These are phyloP conservation scores for Phytopythium chamaehyphon DNA, from an alignment of 352 stramenopile species.

Conservation along the genomic window DNA sequence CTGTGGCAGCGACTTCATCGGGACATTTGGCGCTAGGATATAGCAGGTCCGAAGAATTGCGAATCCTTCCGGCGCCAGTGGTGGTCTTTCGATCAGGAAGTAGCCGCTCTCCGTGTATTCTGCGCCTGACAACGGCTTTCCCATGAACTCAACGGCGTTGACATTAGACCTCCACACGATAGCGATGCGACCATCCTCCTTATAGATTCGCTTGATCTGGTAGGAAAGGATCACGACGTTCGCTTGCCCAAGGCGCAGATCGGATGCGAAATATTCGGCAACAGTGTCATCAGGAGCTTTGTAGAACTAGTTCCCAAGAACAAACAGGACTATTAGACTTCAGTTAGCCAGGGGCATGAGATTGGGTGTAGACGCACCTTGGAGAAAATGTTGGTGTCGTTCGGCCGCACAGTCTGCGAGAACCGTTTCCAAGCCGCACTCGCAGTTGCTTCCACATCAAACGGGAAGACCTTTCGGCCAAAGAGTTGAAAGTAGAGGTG, in stretches of 20 bases:
- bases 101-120: slow-evolving; percentile 57
- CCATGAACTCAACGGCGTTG: slow-evolving; percentile 46
- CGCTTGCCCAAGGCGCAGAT: slow-evolving; percentile 39
- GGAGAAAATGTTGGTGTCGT: slow-evolving; percentile 6
- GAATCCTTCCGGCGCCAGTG: slow-evolving; percentile 6
- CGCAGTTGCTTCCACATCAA: background rate
- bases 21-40: slow-evolving; percentile 1
- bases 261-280: slow-evolving; percentile 47
- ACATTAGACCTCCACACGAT: slow-evolving; percentile 58
- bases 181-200: slow-evolving; percentile 41
- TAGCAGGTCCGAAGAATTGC: slow-evolving; percentile 4
- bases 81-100: slow-evolving; percentile 39
- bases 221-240: slow-evolving; percentile 41
- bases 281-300: slow-evolving; percentile 34
- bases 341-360: too few relatives aligned
- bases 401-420: slow-evolving; percentile 2
- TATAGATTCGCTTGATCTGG: slow-evolving; percentile 48
- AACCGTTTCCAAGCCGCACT: slow-evolving; percentile 3
- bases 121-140: slow-evolving; percentile 27
- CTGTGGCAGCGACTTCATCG: background rate
- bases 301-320: background rate
- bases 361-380: too few relatives aligned
- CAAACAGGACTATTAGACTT: too few relatives aligned
- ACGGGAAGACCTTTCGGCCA: slow-evolving; percentile 1
- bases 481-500: background rate